phyloP scores from a whole-genome alignment of 169 alveolate genomes.

The Plasmodium yoelii region DNA sequence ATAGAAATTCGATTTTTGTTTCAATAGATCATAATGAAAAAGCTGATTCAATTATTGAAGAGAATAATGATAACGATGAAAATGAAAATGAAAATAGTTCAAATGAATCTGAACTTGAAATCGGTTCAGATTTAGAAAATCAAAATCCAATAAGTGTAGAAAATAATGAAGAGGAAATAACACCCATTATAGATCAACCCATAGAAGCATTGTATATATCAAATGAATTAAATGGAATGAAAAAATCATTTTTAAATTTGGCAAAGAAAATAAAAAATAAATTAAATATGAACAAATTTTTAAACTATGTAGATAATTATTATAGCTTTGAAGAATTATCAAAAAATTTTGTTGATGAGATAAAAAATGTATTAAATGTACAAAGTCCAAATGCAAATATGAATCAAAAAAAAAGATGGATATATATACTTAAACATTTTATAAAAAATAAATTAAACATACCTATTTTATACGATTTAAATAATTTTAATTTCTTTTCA shows the following conservation, averaged over 20 bases:
- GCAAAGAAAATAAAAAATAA: conserved; percentile 19
- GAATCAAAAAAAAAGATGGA: conserved; percentile 76
- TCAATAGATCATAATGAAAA: not conserved
- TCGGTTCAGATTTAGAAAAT: not conserved
- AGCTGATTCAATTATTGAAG: not conserved
- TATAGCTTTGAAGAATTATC: conserved; percentile 75
- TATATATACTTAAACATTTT: conserved; percentile 67
- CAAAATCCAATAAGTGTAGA: not conserved
- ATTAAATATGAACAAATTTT: conserved; percentile 17
- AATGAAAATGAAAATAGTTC: not conserved
- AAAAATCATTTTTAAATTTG: conserved; percentile 8
- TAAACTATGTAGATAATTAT: conserved; percentile 16
- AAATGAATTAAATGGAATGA: conserved; percentile 3
- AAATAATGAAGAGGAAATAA: not conserved
- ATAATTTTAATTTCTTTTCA: conserved; percentile 37
- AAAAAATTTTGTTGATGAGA: conserved; percentile 33
- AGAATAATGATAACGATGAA: not conserved
- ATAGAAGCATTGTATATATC: not conserved
- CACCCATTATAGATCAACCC: not conserved
- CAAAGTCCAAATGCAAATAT: conserved; percentile 47
- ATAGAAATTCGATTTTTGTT: conserved; percentile 10
- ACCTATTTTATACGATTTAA: conserved; percentile 21
- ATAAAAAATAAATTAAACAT: conserved; percentile 45
- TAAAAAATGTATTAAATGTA: conserved; percentile 46
- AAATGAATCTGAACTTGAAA: not conserved